Evolutionary conservation across 1,284 basidiomycete species (phyloP).

Genomic region (Apiotrichum veenhuisii): DNA sequence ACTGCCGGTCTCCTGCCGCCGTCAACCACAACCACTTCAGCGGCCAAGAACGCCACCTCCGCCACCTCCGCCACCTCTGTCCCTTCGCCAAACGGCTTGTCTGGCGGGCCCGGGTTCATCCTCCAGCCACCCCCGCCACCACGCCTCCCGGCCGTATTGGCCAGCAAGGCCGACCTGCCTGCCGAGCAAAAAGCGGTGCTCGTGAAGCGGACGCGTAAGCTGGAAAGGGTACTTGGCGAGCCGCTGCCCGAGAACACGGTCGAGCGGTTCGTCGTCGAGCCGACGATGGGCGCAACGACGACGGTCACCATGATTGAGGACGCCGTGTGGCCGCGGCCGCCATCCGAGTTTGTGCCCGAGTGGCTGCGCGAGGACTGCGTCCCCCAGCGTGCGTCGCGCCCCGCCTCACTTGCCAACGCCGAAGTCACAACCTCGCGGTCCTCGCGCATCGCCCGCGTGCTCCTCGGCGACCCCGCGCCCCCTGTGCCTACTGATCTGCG

Average conservation of each 20-base stretch:
- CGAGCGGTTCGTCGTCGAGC: conserved; percentile 33
- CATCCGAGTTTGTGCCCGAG: conserved; percentile 14
- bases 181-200: conserved; percentile 66
- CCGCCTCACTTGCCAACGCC: not conserved
- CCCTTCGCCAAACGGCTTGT: no score
- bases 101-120: conserved; percentile 14
- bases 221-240: conserved; percentile 68
- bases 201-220: conserved; percentile 67
- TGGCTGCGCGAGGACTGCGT: conserved; percentile 31
- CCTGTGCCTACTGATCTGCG: conserved; percentile 3
- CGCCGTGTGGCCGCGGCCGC: conserved; percentile 19
- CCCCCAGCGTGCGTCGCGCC: conserved; percentile 7
- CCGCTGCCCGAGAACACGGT: conserved; percentile 29
- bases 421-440: not conserved
- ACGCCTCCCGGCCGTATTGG: conserved; percentile 21
- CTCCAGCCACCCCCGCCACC: conserved; percentile 9
- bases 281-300: conserved; percentile 16
- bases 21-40: conserved; percentile 6
- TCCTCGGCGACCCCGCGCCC: not conserved
- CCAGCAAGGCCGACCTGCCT: conserved; percentile 64
- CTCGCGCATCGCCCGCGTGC: not conserved
- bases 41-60: conserved; percentile 19
- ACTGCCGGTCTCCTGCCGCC: not conserved
- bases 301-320: conserved; percentile 18
- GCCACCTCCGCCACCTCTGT: no score